A percentile compares a stretch with the other conserved stretches of the same genome.
Evolutionary conservation across 2,329 filamentous ascomycete species (phyloP).

Genomic region (Sclerotinia borealis): DNA sequence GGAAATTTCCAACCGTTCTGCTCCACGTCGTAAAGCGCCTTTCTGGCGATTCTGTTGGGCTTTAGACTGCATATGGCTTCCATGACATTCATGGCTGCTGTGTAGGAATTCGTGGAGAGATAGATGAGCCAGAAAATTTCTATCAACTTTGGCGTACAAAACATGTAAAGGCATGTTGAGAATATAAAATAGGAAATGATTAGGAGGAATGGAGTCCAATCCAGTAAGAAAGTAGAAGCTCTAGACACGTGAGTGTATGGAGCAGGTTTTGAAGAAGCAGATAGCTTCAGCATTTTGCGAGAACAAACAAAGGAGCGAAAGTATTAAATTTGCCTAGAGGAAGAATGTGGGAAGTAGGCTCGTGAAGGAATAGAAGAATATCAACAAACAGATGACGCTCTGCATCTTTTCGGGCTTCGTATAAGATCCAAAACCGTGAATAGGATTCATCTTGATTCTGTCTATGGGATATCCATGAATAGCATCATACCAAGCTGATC

Average conservation of each 20-base stretch:
- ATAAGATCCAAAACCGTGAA: not conserved
- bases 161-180: conserved; percentile 38
- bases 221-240: conserved; percentile 16
- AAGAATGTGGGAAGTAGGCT: not conserved
- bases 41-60: conserved; percentile 34
- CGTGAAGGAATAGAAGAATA: not conserved
- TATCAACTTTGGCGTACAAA: conserved; percentile 33
- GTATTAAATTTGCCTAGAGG: not conserved
- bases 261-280: not conserved
- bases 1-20: conserved; percentile 38
- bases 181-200: conserved; percentile 38
- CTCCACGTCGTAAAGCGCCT: conserved; percentile 34
- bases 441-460: not conserved
- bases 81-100: conserved; percentile 37
- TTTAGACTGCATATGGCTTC: conserved; percentile 38
- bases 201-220: conserved; percentile 39
- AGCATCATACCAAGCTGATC: not conserved
- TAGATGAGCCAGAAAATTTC: conserved; percentile 41
- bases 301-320: not conserved
- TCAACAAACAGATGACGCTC: not conserved
- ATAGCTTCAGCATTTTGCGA: not conserved
- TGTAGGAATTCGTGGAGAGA: conserved; percentile 40
- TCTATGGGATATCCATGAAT: not conserved
- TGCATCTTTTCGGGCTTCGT: not conserved
- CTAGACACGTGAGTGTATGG: not conserved